Base-by-base conservation (phyloP, 768 basidiomycete genomes). In the Lentinula guzmanii region DNA sequence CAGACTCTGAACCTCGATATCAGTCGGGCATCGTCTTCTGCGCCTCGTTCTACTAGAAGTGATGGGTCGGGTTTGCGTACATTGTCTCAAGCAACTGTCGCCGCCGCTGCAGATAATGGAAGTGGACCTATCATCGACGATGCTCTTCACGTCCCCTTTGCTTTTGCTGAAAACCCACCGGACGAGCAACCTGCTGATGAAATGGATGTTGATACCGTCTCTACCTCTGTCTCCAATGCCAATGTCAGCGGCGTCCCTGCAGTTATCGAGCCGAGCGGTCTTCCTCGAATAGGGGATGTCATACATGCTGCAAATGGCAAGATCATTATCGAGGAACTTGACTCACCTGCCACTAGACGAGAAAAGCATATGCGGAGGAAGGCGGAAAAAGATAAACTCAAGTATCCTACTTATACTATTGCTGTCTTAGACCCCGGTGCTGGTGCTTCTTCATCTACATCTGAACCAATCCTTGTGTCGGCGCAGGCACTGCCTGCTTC, bases 241-340 rank as follows among this genome's bases (percentile, higher is more conserved):
- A 34, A 52, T n/a, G 13, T 18, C 34, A 10, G 16, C 37, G 39
- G 9, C 21, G 46, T 10, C 37, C 18, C 13, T 7, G 45, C 15
- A 10, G 11, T 33, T 2, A 46, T 58, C 11, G 58, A 48, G 34
- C 45, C 43, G 18, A 59, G 58, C 18, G 58, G 58, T 28, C 48
- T 59, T 15, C 58, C 58, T 46, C 58, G 45, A 15, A 46, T 59
- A 4, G 58, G 58, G n/a, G 46, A n/a, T n/a, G n/a, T 59, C 46
- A 59, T 59, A 2, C 58, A 15, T 51, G 34, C 31, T 4, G 24
- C 79, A n/a, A 74, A 75, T 48, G 81, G 82, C n/a, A 77, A 73
- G 61, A 77, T 86, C 52, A 81, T 89, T 59, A 82, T 91, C 60
- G 89, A 91, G 67, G 83, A 84, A 62, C 76, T 91, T 24, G 90